These are phyloP conservation scores for Penicillium coprophilum DNA, from an alignment of 495 filamentous ascomycete species.

Conservation along the genomic window DNA sequence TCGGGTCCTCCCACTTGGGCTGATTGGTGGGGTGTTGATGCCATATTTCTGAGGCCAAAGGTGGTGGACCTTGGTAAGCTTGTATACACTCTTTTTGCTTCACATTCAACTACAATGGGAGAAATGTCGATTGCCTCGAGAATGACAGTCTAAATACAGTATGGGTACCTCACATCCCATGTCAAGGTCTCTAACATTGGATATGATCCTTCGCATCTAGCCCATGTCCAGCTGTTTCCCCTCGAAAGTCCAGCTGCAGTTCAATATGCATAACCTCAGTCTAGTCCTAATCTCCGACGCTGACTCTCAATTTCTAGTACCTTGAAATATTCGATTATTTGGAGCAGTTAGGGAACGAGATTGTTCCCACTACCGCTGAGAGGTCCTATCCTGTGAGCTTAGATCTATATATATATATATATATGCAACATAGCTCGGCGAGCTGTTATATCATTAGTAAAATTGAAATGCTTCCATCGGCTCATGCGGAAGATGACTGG, in stretches of 20 bases:
- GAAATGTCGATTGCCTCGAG: not conserved
- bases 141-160: not conserved
- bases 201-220: not conserved
- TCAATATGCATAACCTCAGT: too few relatives aligned
- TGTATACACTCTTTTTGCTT: not conserved
- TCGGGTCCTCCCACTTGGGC: constrained; percentile 23
- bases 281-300: not conserved
- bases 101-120: not conserved
- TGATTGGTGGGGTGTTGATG: constrained; percentile 16
- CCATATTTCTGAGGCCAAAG: constrained; percentile 10
- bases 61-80: too few relatives aligned
- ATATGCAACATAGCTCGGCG: not conserved
- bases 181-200: not conserved
- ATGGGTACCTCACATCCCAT: not conserved
- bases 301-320: not conserved
- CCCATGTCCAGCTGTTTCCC: too few relatives aligned
- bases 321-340: not conserved
- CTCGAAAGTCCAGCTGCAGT: too few relatives aligned
- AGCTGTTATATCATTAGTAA: not conserved
- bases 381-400: not conserved
- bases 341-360: not conserved
- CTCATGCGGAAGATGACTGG: not conserved
- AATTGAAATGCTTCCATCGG: not conserved
- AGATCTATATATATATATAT: not conserved
- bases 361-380: not conserved